Evolutionary conservation across 108 stramenopile genomes (phyloP), one percentile per base, ranked within the genome.

Genomic region (Mediolabrus comicus): DNA sequence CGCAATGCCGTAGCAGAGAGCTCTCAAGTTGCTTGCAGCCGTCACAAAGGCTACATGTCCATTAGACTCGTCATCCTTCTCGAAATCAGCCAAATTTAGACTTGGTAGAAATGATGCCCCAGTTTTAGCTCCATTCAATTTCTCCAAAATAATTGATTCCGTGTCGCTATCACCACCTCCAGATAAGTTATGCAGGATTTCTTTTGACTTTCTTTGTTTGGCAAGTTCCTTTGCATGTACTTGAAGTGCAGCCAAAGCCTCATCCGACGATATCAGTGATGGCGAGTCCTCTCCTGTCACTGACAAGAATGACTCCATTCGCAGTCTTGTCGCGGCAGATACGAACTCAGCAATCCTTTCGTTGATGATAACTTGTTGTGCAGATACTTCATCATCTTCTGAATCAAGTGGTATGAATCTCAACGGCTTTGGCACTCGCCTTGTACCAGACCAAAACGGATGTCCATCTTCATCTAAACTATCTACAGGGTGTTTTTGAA

Each of bases 51-150:
- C 84, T 59, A 98, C 94, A 79, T 99, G 98, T 8, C 87, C 92
- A 63, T 98, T 97, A 16, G 92, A 49, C 55, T 98, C 97, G 64
- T 98, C 96, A 77, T 99, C 98, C 75, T 98, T 98, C 52, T 99
- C 98, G 62, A 98, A 97, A 32, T 89, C 89, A 3, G 73, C 76
- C 19, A 80, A 29, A 33, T 73, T 74, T 32, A 95, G 64, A 13
- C 49, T 35, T 11, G 79, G 79, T 5, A 73, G 71, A 36, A 73
- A 63, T 2, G 72, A 68, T 41, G 79, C 79, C 3, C 79, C 79
- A 73, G 61, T 63, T 65, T 80, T 73, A 11, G 72, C 79, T 19
- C 72, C 71, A 59, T 80, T 80, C 67, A 80, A 65, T 49, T 64
- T 72, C 25, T 69, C 72, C 12, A 73, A n/a, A 24, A 80, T 32